phyloP scores from a whole-genome alignment of 495 filamentous ascomycete genomes.

The Neurospora terricola region DNA sequence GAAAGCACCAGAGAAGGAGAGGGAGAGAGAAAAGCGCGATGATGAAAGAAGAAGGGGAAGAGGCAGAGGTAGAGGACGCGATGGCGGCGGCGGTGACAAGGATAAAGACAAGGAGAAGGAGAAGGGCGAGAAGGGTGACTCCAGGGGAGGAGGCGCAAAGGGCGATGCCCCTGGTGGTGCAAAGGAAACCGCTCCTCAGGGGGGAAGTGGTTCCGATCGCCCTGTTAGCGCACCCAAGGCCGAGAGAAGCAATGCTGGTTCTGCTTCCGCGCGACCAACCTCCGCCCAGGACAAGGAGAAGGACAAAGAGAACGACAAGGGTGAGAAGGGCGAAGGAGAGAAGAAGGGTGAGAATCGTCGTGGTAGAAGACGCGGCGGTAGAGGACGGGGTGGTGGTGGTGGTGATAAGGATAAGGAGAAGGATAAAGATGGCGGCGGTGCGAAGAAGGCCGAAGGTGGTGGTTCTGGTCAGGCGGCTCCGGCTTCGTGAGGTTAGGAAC shows the following conservation, averaged over 20 bases:
- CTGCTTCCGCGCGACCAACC: background rate
- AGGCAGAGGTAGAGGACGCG: slow-evolving; percentile 12
- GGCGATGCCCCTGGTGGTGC: background rate
- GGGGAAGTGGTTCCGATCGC: background rate
- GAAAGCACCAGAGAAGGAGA: slow-evolving; percentile 4
- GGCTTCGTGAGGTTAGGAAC: background rate
- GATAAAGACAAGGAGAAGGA: slow-evolving; percentile 4
- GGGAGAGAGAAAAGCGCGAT: slow-evolving; percentile 4
- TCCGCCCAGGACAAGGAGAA: background rate
- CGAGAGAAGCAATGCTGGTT: background rate
- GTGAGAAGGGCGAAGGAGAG: background rate
- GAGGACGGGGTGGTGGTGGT: slow-evolving; percentile 6
- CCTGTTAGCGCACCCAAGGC: background rate
- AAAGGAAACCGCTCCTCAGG: background rate
- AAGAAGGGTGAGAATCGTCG: slow-evolving; percentile 10
- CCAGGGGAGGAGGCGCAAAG: slow-evolving; percentile 2
- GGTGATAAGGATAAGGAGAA: slow-evolving; percentile 6
- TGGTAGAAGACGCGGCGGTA: slow-evolving; percentile 12
- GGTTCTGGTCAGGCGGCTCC: background rate
- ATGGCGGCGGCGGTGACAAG: slow-evolving; percentile 6
- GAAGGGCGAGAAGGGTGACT: slow-evolving; percentile 4
- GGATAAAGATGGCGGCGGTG: slow-evolving; percentile 3
- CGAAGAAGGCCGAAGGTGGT: background rate
- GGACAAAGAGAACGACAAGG: background rate
- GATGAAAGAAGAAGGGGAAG: slow-evolving; percentile 8